These are phyloP conservation scores for Syzygium aqueum DNA, from an alignment of 345 rosid genomes.

Conservation along the genomic window DNA sequence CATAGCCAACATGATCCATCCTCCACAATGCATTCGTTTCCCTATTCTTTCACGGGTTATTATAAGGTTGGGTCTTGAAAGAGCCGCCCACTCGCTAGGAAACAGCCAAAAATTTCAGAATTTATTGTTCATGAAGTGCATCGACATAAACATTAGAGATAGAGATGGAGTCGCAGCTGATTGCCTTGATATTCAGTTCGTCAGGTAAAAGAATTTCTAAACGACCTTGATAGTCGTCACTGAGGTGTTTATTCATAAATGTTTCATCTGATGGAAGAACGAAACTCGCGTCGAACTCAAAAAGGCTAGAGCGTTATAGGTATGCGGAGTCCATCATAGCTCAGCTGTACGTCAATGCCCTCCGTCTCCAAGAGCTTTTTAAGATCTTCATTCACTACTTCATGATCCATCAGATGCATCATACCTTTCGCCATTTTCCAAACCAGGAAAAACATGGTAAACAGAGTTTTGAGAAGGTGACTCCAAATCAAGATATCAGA, in stretches of 20 bases:
- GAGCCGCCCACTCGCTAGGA: not conserved
- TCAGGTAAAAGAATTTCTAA: not conserved
- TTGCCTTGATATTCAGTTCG: not conserved
- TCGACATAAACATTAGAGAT: not conserved
- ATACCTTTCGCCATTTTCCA: constrained; percentile 32
- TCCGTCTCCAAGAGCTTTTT: constrained; percentile 49
- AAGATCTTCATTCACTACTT: constrained; percentile 50
- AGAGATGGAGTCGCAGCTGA: not conserved
- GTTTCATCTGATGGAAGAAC: not conserved
- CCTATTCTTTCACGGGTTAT: not conserved
- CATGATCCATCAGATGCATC: constrained; percentile 98
- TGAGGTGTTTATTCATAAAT: not conserved
- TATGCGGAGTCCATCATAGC: constrained; percentile 79
- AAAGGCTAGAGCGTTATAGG: constrained; percentile 36
- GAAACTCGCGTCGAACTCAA: not conserved
- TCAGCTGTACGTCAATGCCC: constrained; percentile 64
- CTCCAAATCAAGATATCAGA: not conserved
- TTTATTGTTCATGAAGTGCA: not conserved
- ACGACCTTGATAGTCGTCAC: not conserved
- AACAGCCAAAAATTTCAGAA: not conserved
- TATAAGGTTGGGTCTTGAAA: not conserved
- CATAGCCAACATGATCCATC: too few relatives aligned
- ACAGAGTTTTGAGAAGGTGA: not conserved
- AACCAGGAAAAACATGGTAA: not conserved
- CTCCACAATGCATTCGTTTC: not conserved